Evolutionary conservation across 2,329 filamentous ascomycete species (phyloP), one percentile per base, ranked within the genome.

Genomic region (Claviceps paspali): DNA sequence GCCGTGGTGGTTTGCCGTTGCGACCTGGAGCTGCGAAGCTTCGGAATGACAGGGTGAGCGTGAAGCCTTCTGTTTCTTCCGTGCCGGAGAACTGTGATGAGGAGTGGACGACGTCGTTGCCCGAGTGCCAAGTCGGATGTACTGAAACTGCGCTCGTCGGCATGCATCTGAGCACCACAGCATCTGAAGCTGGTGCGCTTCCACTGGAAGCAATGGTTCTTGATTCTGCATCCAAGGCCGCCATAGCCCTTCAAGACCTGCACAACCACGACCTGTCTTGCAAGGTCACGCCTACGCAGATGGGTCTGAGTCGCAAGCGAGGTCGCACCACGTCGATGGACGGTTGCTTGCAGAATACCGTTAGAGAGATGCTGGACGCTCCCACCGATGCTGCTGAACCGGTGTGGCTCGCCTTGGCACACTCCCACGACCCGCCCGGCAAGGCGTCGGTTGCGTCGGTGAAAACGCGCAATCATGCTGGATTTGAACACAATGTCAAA

Each of bases 321-420:
- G 71, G 68, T 49, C 65, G 76, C 35, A 66, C 73, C 11, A 48
- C 60, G 6, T 79, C 74, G 11, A 63, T 70, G 38, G 76, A 81
- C 40, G 60, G 65, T 40, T 57, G 63, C n/a, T 61, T 78, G 7
- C 77, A 82, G 49, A 73, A 80, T 41, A 77, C 79, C 41, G 77
- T 82, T 9, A 73, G 77, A 38, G 69, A 76, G 36, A 63, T 82
- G 47, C 60, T 82, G n/a, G n/a, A n/a, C n/a, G n/a, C 21, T 59
- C 58, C 31, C 59, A 52, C 24, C 50, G 33, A 33, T 44, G 42
- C 43, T 37, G 43, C 44, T 35, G 49, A 49, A 22, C 41, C 47
- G 38, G 34, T 44, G 12, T 64, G 61, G 56, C 47, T 61, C 24
- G 53, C n/a, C n/a, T n/a, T n/a, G n/a, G n/a, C n/a, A n/a, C n/a